Evolutionary conservation across 1,139 yeast species (phyloP), one percentile per base, ranked within the genome.

Genomic region (Blastobotrys serpentis): DNA sequence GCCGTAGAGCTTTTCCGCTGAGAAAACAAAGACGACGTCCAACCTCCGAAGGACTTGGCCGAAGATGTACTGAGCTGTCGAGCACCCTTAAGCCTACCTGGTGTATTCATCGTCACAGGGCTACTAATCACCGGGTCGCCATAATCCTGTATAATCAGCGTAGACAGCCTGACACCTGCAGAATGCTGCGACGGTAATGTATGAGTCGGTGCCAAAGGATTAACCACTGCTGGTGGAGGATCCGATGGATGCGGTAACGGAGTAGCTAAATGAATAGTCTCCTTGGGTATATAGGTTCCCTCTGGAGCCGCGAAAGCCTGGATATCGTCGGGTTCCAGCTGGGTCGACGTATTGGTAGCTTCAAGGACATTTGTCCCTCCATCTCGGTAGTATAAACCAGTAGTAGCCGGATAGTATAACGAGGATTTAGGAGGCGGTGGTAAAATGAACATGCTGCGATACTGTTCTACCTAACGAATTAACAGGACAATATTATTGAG

Each of bases 171-270:
- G 29, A 58, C 57, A 8, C 68, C 67, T 19, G 56, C 51, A n/a
- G 66, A 58, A 43, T 56, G 57, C 25, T 62, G 52, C 14, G 60
- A 51, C 11, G 68, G 67, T 21, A 54, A 55, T 29, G 56, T 57
- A 32, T 58, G 55, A 11, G 66, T 61, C 6, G 71, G 70, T 2
- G 70, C 66, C 46, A 68, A 53, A 19, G 71, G 71, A 49, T 68
- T 68, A 39, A 65, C 55, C 17, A 62, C 61, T 22, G 61, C 54
- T 17, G 67, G 64, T 7, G 67, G 67, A 8, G 67, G 66, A 46
- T 67, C 70, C 4, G 67, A 59, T 2, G 71, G 71, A 47, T 67
- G 71, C 2, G 68, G 67, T 3, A 64, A 56, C 11, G 72, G 72
- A 11, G 61, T 61, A 7, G 70, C 69, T 34, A 68, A 52, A 42